These are phyloP conservation scores for Westerdykella sp. DNA, from an alignment of 2,329 filamentous ascomycete genomes.

Conservation along the genomic window DNA sequence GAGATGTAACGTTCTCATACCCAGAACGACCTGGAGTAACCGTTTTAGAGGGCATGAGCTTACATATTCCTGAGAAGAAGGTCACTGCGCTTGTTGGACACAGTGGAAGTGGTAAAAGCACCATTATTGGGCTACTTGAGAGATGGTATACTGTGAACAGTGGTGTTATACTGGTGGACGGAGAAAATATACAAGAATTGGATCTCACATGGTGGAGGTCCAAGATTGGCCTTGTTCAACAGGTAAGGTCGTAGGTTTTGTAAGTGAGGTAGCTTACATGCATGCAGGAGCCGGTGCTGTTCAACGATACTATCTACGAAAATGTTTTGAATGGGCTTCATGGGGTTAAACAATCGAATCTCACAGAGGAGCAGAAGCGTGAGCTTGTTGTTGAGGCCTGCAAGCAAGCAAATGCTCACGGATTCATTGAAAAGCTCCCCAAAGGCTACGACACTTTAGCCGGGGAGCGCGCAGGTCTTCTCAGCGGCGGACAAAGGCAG, in stretches of 20 bases:
- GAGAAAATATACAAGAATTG: slow-evolving; percentile 67
- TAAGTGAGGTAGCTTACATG: not conserved
- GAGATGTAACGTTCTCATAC: slow-evolving; percentile 81
- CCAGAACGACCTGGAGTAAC: slow-evolving; percentile 80
- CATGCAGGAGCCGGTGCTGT: slow-evolving; percentile 66
- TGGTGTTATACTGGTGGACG: slow-evolving; percentile 56
- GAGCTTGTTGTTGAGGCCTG: slow-evolving; percentile 49
- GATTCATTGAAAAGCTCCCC: slow-evolving; percentile 74
- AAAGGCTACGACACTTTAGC: slow-evolving; percentile 88
- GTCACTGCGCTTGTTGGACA: slow-evolving; percentile 85
- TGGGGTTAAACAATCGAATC: not conserved
- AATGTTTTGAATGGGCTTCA: slow-evolving; percentile 78
- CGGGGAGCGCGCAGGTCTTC: slow-evolving; percentile 79
- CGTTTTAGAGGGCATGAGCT: slow-evolving; percentile 74
- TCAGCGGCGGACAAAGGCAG: slow-evolving; percentile 90
- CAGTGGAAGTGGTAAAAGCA: slow-evolving; percentile 87
- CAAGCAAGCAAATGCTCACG: slow-evolving; percentile 78
- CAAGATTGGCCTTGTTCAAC: slow-evolving; percentile 81
- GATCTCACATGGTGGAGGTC: slow-evolving; percentile 84
- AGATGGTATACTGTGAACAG: slow-evolving; percentile 2
- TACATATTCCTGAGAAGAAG: slow-evolving; percentile 76
- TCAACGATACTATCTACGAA: slow-evolving; percentile 74
- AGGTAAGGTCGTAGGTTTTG: slow-evolving; percentile 34
- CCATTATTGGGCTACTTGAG: slow-evolving; percentile 73
- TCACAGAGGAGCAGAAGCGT: slow-evolving; percentile 55